Evolutionary conservation across 1,139 yeast species (phyloP).

Genomic region (Pneumocystis jirovecii): DNA sequence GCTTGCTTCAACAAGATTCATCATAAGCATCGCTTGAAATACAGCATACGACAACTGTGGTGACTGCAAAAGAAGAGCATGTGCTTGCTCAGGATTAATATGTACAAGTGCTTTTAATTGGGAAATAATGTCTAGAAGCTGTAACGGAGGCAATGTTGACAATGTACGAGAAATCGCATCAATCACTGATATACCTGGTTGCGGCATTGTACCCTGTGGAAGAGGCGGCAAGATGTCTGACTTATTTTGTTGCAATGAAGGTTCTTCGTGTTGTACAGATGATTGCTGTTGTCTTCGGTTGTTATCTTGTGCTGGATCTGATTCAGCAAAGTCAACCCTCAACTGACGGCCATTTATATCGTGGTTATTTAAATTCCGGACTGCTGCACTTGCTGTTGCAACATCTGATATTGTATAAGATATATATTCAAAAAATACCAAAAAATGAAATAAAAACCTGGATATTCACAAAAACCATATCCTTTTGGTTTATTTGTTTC

Average conservation of each 20-base stretch:
- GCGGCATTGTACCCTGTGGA: constrained; percentile 30
- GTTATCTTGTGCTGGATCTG: constrained; percentile 5
- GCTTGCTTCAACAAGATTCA: constrained; percentile 43
- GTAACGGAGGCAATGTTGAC: constrained; percentile 41
- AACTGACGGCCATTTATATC: constrained; percentile 56
- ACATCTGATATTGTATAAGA: constrained; percentile 19
- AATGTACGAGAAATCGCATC: constrained; percentile 49
- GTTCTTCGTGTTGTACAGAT: constrained; percentile 8
- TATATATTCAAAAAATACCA: neutral
- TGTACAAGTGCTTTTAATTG: constrained; percentile 53
- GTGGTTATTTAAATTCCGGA: constrained; percentile 70
- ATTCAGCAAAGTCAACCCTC: constrained; percentile 43
- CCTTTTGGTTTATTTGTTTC: constrained; percentile 87
- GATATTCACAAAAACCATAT: constrained; percentile 72
- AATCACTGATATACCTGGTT: constrained; percentile 38
- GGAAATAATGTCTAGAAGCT: constrained; percentile 40
- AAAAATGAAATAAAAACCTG: constrained; percentile 22
- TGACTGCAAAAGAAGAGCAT: constrained; percentile 46
- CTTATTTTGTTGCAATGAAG: constrained; percentile 2
- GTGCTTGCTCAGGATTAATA: constrained; percentile 49
- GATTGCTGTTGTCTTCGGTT: constrained; percentile 11
- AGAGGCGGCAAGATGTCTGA: constrained; percentile 13
- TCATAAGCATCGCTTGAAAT: constrained; percentile 55
- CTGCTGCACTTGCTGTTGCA: constrained; percentile 85
- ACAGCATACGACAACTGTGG: constrained; percentile 74